Base-by-base conservation (phyloP, 768 basidiomycete species). In the Leccinum broughii region DNA sequence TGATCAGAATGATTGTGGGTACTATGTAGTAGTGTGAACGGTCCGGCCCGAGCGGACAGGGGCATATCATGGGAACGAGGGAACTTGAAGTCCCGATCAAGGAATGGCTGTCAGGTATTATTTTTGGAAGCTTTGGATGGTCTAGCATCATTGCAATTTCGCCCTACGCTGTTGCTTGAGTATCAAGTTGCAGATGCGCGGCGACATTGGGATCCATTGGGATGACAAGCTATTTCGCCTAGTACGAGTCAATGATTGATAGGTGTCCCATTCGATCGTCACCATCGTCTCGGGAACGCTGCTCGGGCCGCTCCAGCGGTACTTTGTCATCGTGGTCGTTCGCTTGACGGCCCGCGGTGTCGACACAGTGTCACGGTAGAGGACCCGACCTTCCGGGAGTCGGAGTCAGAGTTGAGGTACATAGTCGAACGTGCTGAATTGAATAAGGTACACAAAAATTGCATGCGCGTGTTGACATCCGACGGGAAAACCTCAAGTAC, bases 231-330 rank as follows among this genome's bases (percentile, higher is more conserved):
- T 14, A 37, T 37, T 37, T 37, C 35, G 35, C 35, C 35, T 37
- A 26, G 24, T 26, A 32, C 30, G 30, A 32, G 32, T 32, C 32
- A 32, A 34, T 34, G 10, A 34, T 34, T 34, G 32, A 34, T 34
- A 34, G 10, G 32, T 51, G 17, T 51, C 72, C 72, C 73, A 77
- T 39, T 77, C 71, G 17, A 78, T 74, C 22, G 68, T 67, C 17
- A 69, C 78, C 57, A 79, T 67, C 28, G 65, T 70, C 20, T 66
- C 68, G 6, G 68, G 50, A 20, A 65, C 65, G 22, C 59, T 59
- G 17, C 49, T 59, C 20, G 44, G 35, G 35, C 67, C 67, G 35
- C 60, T 61, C 68, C 68, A 68, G 5, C 60, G 62, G 52, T 64
- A 63, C 54, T 72, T 71, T 41, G 59, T 71, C 10, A 72, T 62